These are phyloP conservation scores for Ramichloridium luteum DNA, from an alignment of 2,329 filamentous ascomycete genomes.

Conservation along the genomic window DNA sequence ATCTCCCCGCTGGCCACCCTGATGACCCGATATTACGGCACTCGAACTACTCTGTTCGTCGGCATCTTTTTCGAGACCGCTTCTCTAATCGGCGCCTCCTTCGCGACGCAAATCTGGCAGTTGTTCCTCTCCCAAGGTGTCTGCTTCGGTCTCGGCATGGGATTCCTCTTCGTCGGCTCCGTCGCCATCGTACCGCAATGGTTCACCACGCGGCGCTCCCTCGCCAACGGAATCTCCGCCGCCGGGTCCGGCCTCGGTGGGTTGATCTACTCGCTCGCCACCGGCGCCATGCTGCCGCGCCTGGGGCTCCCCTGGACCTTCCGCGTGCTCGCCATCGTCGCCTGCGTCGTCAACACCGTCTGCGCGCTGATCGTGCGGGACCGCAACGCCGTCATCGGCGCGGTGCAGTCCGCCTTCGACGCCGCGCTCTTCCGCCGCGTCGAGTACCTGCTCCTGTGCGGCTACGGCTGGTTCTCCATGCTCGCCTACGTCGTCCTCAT, in stretches of 20 bases:
- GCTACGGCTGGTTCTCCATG: slow-evolving; percentile 59
- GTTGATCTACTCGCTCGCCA: slow-evolving; percentile 53
- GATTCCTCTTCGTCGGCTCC: slow-evolving; percentile 59
- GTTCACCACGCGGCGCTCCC: slow-evolving; percentile 55
- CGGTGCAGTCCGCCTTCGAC: slow-evolving; percentile 56
- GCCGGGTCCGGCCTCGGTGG: slow-evolving; percentile 68
- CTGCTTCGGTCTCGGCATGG: slow-evolving; percentile 67
- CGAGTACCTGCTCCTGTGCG: slow-evolving; percentile 53
- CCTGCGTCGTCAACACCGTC: slow-evolving; percentile 50
- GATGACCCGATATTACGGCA: slow-evolving; percentile 49
- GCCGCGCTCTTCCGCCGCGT: slow-evolving; percentile 45
- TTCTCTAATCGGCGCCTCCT: slow-evolving; percentile 58
- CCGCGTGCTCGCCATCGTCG: slow-evolving; percentile 50
- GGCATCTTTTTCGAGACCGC: slow-evolving; percentile 53
- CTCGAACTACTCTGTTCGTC: slow-evolving; percentile 49
- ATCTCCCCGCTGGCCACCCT: slow-evolving; percentile 56
- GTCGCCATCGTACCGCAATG: slow-evolving; percentile 60
- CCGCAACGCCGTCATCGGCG: slow-evolving; percentile 57
- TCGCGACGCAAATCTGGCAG: slow-evolving; percentile 58
- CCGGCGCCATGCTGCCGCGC: slow-evolving; percentile 54
- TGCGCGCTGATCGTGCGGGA: slow-evolving; percentile 55
- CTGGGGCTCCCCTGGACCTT: slow-evolving; percentile 57
- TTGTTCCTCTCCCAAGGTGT: slow-evolving; percentile 64
- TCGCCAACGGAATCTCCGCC: slow-evolving; percentile 57
- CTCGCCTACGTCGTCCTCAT: slow-evolving; percentile 65